These are phyloP conservation scores for Massariosphaeria phaeospora DNA, from an alignment of 495 filamentous ascomycete genomes.

Conservation along the genomic window DNA sequence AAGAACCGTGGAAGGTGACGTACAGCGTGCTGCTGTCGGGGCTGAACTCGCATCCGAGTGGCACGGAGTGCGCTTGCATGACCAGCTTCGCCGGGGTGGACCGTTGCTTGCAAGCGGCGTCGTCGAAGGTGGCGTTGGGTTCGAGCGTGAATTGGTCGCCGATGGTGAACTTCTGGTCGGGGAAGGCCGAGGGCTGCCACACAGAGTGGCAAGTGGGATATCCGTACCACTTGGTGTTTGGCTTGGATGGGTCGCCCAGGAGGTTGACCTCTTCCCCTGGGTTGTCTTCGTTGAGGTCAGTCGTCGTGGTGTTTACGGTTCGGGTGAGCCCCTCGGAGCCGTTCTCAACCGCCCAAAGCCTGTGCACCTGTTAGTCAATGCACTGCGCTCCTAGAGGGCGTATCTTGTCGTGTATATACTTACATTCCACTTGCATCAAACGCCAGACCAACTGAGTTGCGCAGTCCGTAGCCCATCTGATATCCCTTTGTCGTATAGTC, in stretches of 20 bases:
- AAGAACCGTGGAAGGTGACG: slow-evolving; percentile 38
- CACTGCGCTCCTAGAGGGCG: no score
- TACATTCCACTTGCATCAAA: not conserved
- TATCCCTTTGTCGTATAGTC: slow-evolving; percentile 47
- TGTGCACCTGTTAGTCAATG: no score
- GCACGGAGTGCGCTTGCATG: slow-evolving; percentile 37
- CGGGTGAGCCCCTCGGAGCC: no score
- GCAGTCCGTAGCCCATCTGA: slow-evolving; percentile 61
- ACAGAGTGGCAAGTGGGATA: slow-evolving; percentile 63
- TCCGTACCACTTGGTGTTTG: slow-evolving; percentile 55
- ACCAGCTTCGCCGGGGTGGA: slow-evolving; percentile 28
- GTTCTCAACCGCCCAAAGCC: slow-evolving; percentile 60
- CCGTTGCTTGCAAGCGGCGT: slow-evolving; percentile 29
- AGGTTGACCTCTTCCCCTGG: slow-evolving; percentile 61
- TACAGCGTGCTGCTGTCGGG: slow-evolving; percentile 37
- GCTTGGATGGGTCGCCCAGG: slow-evolving; percentile 41
- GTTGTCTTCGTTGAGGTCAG: slow-evolving; percentile 61
- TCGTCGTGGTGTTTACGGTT: slow-evolving; percentile 53
- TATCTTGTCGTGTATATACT: no score
- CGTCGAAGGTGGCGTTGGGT: slow-evolving; percentile 32
- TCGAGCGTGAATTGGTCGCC: slow-evolving; percentile 49
- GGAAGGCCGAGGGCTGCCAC: slow-evolving; percentile 51
- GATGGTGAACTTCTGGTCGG: slow-evolving; percentile 41
- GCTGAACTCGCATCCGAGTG: slow-evolving; percentile 36
- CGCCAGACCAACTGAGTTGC: slow-evolving; percentile 57